Evolutionary conservation across 2,329 filamentous ascomycete species (phyloP).

Genomic region (Aspergillus sp.): DNA sequence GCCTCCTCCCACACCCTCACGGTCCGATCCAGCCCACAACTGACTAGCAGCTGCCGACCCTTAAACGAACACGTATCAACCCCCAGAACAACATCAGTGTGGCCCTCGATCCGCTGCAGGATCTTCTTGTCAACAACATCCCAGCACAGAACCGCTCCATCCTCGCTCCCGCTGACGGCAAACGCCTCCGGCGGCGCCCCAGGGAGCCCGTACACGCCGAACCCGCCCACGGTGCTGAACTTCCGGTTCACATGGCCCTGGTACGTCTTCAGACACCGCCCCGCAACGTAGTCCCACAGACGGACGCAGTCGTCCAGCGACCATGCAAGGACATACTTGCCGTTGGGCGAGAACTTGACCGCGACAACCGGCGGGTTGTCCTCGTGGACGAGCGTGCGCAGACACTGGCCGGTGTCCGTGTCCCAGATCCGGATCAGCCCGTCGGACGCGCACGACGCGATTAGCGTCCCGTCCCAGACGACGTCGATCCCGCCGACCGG

Average conservation of each 20-base stretch:
- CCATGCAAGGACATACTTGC: slow-evolving; percentile 83
- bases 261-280: slow-evolving; percentile 91
- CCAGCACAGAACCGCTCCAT: slow-evolving; percentile 79
- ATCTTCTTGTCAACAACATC: slow-evolving; percentile 79
- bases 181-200: slow-evolving; percentile 45
- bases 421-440: slow-evolving; percentile 94
- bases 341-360: slow-evolving; percentile 89
- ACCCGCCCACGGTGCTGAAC: slow-evolving; percentile 77
- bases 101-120: slow-evolving; percentile 55
- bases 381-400: slow-evolving; percentile 90
- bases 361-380: slow-evolving; percentile 84
- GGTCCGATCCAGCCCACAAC: slow-evolving; percentile 53
- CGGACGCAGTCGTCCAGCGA: slow-evolving; percentile 84
- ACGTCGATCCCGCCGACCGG: slow-evolving; percentile 92
- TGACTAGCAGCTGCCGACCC: slow-evolving; percentile 45
- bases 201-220: slow-evolving; percentile 54
- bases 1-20: slow-evolving; percentile 52
- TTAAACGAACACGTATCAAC: slow-evolving; percentile 50
- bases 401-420: slow-evolving; percentile 84
- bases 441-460: slow-evolving; percentile 85
- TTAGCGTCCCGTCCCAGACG: slow-evolving; percentile 79
- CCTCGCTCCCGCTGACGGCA: slow-evolving; percentile 75
- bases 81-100: slow-evolving; percentile 50
- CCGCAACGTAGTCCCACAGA: slow-evolving; percentile 90
- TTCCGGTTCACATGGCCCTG: slow-evolving; percentile 79